Evolutionary conservation across 176 grass and related monocot genomes (phyloP), one percentile per base, ranked within the genome.

Genomic region (Saccharum spontaneum): DNA sequence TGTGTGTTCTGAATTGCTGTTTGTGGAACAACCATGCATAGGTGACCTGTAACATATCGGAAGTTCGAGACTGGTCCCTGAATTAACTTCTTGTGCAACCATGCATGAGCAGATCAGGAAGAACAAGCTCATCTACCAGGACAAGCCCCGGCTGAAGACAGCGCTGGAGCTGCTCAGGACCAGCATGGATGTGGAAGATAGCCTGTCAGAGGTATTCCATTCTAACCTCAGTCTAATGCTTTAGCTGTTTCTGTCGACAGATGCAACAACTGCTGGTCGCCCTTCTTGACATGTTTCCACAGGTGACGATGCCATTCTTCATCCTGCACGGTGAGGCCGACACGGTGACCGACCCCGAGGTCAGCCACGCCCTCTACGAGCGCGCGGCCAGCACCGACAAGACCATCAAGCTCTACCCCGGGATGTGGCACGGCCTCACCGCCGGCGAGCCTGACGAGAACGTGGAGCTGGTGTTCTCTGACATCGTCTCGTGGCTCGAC

Each of bases 401-500:
- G 90, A 89, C 88, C 10, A 92, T 99, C 66, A 99, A 91, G 91
- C 91, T 99, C 2, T 99, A 99, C 67, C 78, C 87, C 0, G 93
- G 89, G 17, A 99, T 99, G 93, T 99, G 93, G 97, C 97, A 99
- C 3, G 93, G 93, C 7, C 84, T 99, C 71, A 99, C 93, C 8
- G 86, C 90, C 16, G 97, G 93, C 1, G 97, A 99, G 80, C 90
- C 97, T 0, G 90, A 99, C 6, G 86, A 94, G 1, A 99, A 99
- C 18, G 88, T 99, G 2, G 86, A 87, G 75, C 33, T 83, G 7
- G 88, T 96, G 55, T 99, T 99, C 26, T 73, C 89, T 2, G 93
- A 99, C 84, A 92, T 96, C n/a, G 79, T 96, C 1, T 10, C 79
- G 0, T 99, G 97, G 93, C 91, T 99, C 18, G 10, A 91, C 0